Percentiles rank a stretch among this genome's conserved stretches.
phyloP scores from a whole-genome alignment of 129 eudicot genomes.

The Artemisia argyi region DNA sequence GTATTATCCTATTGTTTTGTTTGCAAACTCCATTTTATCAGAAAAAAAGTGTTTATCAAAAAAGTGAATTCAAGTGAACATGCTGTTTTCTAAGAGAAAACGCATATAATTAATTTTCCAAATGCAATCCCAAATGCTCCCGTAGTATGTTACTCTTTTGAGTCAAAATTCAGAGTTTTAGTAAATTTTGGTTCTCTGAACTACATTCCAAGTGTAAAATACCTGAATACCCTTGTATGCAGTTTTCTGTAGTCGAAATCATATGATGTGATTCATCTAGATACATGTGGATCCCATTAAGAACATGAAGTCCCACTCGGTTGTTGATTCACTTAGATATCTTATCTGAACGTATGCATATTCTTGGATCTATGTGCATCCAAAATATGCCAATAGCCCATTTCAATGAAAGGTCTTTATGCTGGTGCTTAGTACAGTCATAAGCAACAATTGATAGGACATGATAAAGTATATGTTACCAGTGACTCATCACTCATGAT shows the following conservation, averaged over 20 bases:
- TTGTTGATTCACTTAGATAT: slow-evolving; percentile 14
- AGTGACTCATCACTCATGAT: background rate
- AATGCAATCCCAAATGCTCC: too few relatives aligned
- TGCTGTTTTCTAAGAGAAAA: too few relatives aligned
- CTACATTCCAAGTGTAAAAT: too few relatives aligned
- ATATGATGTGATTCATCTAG: slow-evolving; percentile 17
- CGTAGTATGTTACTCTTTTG: too few relatives aligned
- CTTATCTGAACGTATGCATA: slow-evolving; percentile 8
- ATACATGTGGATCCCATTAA: slow-evolving; percentile 8
- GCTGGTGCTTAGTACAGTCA: slow-evolving; percentile 10
- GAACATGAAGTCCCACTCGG: background rate
- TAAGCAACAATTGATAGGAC: background rate
- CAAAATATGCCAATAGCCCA: background rate
- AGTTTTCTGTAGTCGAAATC: slow-evolving; percentile 18
- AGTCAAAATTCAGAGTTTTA: too few relatives aligned
- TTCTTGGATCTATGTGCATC: background rate
- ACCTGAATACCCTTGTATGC: too few relatives aligned
- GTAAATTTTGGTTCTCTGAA: too few relatives aligned
- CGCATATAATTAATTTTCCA: too few relatives aligned
- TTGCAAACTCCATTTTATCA: too few relatives aligned
- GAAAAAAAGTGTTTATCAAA: too few relatives aligned
- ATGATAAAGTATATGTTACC: background rate
- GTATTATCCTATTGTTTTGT: too few relatives aligned
- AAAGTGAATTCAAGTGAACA: too few relatives aligned
- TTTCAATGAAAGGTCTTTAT: background rate